A percentile compares a stretch with the other conserved stretches of the same genome.
These are phyloP conservation scores for Triticum dicoccoides DNA, from an alignment of 176 grass and related monocot genomes.

Conservation along the genomic window DNA sequence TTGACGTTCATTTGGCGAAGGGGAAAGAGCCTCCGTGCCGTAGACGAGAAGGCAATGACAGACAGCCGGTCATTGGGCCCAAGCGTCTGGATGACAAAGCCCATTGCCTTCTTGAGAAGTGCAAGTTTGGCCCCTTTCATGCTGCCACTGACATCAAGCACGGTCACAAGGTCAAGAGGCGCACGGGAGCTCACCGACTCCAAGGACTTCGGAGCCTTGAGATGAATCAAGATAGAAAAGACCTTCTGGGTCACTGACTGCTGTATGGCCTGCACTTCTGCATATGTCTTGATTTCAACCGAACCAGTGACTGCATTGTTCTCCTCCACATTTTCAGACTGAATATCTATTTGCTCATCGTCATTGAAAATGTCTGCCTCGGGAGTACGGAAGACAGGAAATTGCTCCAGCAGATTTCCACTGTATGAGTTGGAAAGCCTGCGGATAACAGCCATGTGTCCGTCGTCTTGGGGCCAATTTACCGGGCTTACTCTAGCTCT, in stretches of 20 bases:
- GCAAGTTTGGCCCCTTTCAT: constrained; percentile 79
- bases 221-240: constrained; percentile 76
- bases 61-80: constrained; percentile 87
- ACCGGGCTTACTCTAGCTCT: constrained; percentile 71
- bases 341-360: constrained; percentile 56
- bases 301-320: constrained; percentile 21
- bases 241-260: constrained; percentile 38
- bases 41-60: constrained; percentile 71
- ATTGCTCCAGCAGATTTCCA: constrained; percentile 34
- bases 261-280: constrained; percentile 51
- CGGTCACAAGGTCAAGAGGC: constrained; percentile 87
- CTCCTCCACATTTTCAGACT: constrained; percentile 26
- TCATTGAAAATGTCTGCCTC: constrained; percentile 70
- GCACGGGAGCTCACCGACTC: constrained; percentile 42
- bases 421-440: constrained; percentile 39
- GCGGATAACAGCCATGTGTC: constrained; percentile 48
- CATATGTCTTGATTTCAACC: constrained; percentile 62
- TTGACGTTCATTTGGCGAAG: constrained; percentile 59
- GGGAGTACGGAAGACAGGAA: constrained; percentile 32
- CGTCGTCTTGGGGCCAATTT: constrained; percentile 47
- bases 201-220: constrained; percentile 68
- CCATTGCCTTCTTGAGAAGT: constrained; percentile 83
- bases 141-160: constrained; percentile 94
- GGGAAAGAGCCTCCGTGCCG: constrained; percentile 61
- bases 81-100: constrained; percentile 80